Percentiles rank a stretch among this genome's conserved stretches.
Conservation (phyloP, 352 stramenopile species). For the Phytophthora constricta region DNA sequence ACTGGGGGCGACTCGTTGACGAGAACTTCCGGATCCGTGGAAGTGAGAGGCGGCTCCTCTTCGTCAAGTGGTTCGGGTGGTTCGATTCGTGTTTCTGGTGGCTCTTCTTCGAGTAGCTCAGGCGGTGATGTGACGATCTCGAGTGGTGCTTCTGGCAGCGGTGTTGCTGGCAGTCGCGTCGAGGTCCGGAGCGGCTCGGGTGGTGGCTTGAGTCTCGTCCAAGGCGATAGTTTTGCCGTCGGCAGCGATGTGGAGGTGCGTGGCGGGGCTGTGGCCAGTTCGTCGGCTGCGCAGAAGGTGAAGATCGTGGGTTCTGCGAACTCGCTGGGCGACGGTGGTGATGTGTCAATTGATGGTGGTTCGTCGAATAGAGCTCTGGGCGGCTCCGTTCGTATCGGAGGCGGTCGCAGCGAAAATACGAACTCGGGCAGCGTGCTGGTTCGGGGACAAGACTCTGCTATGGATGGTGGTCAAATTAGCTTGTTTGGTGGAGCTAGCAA, state of each 20-base stretch:
- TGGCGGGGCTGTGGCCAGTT: slow-evolving; percentile 24
- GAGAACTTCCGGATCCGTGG: background rate
- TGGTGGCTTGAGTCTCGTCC: slow-evolving; percentile 27
- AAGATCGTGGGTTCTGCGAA: slow-evolving; percentile 34
- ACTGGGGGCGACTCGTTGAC: background rate
- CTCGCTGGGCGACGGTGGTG: slow-evolving; percentile 26
- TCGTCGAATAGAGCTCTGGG: slow-evolving; percentile 10
- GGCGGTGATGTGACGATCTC: slow-evolving; percentile 27
- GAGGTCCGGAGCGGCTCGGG: slow-evolving; percentile 29
- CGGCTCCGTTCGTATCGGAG: too few relatives aligned
- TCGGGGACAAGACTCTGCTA: too few relatives aligned
- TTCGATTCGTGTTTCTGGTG: slow-evolving; percentile 24
- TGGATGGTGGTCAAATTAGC: too few relatives aligned
- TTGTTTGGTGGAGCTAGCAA: too few relatives aligned
- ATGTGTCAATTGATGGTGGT: slow-evolving; percentile 30
- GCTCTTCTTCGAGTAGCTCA: slow-evolving; percentile 12
- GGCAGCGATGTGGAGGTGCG: slow-evolving; percentile 34
- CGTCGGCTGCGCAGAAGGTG: slow-evolving; percentile 26
- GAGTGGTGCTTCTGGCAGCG: slow-evolving; percentile 26
- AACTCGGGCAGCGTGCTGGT: too few relatives aligned
- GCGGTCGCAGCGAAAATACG: too few relatives aligned
- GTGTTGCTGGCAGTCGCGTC: slow-evolving; percentile 23
- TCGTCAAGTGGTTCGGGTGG: slow-evolving; percentile 18
- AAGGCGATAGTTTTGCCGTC: slow-evolving; percentile 26
- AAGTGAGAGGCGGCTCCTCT: slow-evolving; percentile 8